phyloP scores from a whole-genome alignment of 306 rosid species.

The Argentina anserina region DNA sequence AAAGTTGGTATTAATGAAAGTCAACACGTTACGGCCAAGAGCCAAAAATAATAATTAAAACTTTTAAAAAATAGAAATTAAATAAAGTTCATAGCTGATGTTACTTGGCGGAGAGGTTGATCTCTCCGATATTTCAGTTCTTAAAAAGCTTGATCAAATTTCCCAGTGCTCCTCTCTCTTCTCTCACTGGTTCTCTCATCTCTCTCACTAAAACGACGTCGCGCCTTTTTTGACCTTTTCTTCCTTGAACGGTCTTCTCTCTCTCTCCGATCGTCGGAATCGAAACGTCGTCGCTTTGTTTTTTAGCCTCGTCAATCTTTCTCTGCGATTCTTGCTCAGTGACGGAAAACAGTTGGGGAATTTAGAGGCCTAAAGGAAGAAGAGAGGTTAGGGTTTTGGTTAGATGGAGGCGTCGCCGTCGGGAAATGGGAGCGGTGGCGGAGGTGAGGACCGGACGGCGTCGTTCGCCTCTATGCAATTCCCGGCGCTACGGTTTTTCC shows the following conservation, averaged over 20 bases:
- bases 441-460: slow-evolving; percentile 18
- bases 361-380: background rate
- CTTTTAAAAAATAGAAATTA: background rate
- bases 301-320: background rate
- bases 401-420: slow-evolving; percentile 7
- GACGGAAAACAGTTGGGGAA: background rate
- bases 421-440: background rate
- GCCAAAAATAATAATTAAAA: background rate
- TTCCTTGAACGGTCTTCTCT: slow-evolving; percentile 19
- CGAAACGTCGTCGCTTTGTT: background rate
- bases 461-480: slow-evolving; percentile 32
- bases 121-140: background rate
- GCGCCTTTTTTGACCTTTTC: slow-evolving; percentile 18
- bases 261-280: background rate
- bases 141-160: background rate
- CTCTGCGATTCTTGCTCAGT: background rate
- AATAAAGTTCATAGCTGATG: background rate
- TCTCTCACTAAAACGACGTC: background rate
- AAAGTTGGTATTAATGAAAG: background rate
- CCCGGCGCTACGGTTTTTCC: slow-evolving; percentile 46
- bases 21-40: background rate
- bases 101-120: background rate
- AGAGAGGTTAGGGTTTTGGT: slow-evolving; percentile 24
- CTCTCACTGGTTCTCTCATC: too few relatives aligned
- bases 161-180: background rate